Conservation (phyloP, 495 filamentous ascomycete species). For the Penicillium malachiteum region DNA sequence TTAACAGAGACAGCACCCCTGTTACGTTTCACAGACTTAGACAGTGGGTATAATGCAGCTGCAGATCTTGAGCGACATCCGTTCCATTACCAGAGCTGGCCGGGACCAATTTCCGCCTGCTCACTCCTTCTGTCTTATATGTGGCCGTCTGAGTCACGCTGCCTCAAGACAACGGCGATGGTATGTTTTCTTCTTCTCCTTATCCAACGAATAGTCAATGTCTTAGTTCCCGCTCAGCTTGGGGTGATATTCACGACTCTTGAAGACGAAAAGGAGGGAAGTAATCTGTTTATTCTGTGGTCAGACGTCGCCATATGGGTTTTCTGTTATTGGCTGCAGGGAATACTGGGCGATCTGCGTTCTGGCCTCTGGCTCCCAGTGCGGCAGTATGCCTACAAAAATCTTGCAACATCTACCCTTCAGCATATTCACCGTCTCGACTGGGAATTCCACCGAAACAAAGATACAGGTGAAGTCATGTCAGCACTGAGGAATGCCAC, state of each 20-base stretch:
- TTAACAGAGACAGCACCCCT: not conserved
- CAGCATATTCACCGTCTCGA: slow-evolving; percentile 83
- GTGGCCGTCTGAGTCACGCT: slow-evolving; percentile 77
- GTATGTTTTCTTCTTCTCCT: slow-evolving; percentile 76
- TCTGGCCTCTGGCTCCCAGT: slow-evolving; percentile 79
- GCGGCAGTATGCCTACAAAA: slow-evolving; percentile 74
- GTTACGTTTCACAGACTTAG: not conserved
- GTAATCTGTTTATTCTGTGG: slow-evolving; percentile 30
- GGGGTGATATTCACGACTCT: slow-evolving; percentile 1
- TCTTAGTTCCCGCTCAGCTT: slow-evolving; percentile 71
- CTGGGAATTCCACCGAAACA: slow-evolving; percentile 82
- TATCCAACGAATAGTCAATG: slow-evolving; percentile 66
- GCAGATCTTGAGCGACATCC: no score
- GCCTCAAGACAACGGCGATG: slow-evolving; percentile 72
- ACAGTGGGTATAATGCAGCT: not conserved
- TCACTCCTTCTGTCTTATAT: slow-evolving; percentile 90
- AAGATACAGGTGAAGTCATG: slow-evolving; percentile 80
- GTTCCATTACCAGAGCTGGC: not conserved
- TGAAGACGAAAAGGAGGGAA: not conserved
- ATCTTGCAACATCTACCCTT: slow-evolving; percentile 79
- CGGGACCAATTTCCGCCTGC: slow-evolving; percentile 57
- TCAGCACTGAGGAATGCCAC: slow-evolving; percentile 81
- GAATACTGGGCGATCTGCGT: slow-evolving; percentile 66
- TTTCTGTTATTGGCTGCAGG: slow-evolving; percentile 69
- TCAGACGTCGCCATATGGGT: slow-evolving; percentile 63